Evolutionary conservation across 1,139 yeast species (phyloP), one percentile per base, ranked within the genome.

Genomic region (Yamadazyma epiphylla): DNA sequence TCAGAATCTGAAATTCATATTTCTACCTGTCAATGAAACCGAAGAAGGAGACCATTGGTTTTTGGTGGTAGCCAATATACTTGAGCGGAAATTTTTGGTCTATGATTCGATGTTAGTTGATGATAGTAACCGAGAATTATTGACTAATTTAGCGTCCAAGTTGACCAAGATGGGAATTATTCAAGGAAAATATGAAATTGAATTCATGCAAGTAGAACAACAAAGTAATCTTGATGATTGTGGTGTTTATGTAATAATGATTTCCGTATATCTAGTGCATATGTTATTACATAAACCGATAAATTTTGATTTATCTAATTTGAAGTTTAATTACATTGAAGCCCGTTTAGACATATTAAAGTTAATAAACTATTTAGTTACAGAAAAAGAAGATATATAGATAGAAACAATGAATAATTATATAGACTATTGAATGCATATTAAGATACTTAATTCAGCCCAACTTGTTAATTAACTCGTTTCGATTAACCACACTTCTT

Each of bases 41-140:
- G 68, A 64, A 24, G 64, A 60, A 24, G 74, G 74, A 8, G 72
- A 65, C 39, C 74, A 68, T 42, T 68, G 74, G 74, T 58, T 63
- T 1, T 46, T 68, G 16, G 58, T 63, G 12, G 45, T 68, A 9
- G 45, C 60, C 10, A 54, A 59, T 19, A 28, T 55, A 3, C 38
- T 64, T 3, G 66, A 62, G 19, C 52, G 51, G 27, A 49, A 45
- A 20, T 39, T 67, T 9, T 57, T 53, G 25, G 51, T 68, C 1
- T 67, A 64, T 35, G 73, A 68, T 42, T 65, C 72, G 5, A 66
- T 67, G 72, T 33, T 24, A 1, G 41, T 29, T 23, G 40, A 35
- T 13, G 27, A 26, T 10, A 58, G 50, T 25, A 42, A 48, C 22
- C 28, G 39, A 3, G 53, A 49, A 19, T 41, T 66, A 30, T 46